Evolutionary conservation across 2,329 filamentous ascomycete genomes (phyloP).

Genomic region (Verticillium nonalfalfae): DNA sequence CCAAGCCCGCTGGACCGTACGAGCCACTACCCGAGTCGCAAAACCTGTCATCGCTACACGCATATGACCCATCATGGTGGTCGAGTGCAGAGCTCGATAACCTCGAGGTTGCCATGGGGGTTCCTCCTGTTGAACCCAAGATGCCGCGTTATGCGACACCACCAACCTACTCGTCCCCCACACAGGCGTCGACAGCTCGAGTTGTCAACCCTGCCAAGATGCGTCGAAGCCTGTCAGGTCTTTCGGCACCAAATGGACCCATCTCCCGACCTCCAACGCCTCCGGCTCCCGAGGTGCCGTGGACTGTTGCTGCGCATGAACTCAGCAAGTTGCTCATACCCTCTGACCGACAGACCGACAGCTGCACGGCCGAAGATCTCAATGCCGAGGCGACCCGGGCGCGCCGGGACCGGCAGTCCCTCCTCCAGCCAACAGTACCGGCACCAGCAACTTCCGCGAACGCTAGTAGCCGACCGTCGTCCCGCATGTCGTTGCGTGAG

Average conservation of each 20-base stretch:
- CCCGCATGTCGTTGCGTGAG: conserved; percentile 66
- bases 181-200: conserved; percentile 80
- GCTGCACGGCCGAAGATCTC: conserved; percentile 73
- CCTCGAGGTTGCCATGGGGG: conserved; percentile 55
- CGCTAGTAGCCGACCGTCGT: conserved; percentile 37
- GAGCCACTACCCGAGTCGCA: neutral
- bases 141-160: conserved; percentile 49
- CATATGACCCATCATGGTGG: conserved; percentile 71
- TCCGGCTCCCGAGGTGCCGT: conserved; percentile 75
- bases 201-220: conserved; percentile 63
- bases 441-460: conserved; percentile 17
- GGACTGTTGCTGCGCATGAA: conserved; percentile 78
- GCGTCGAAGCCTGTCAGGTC: conserved; percentile 55
- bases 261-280: conserved; percentile 49
- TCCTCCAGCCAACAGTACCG: conserved; percentile 30
- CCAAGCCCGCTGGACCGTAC: neutral
- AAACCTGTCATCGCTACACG: conserved; percentile 23
- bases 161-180: conserved; percentile 80
- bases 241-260: conserved; percentile 29
- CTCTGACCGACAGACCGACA: conserved; percentile 64
- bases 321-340: conserved; percentile 80
- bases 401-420: conserved; percentile 58
- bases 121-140: conserved; percentile 41
- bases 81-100: conserved; percentile 56
- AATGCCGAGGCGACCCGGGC: conserved; percentile 59